Evolutionary conservation across 345 rosid species (phyloP).

Genomic region (Carallia brachiata): DNA sequence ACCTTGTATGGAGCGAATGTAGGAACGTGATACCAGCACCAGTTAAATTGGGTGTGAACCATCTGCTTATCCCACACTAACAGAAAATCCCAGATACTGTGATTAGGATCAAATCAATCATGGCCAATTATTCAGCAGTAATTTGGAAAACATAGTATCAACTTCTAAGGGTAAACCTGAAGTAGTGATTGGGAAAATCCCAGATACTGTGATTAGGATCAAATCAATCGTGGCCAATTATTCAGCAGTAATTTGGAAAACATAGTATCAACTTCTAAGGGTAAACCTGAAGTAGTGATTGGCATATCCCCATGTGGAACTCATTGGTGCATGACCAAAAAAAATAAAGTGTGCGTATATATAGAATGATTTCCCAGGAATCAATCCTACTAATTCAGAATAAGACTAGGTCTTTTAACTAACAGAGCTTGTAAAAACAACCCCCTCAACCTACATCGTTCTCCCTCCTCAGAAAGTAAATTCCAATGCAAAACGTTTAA

Average conservation of each 20-base stretch:
- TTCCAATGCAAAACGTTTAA: background rate
- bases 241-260: too few species aligned
- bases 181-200: background rate
- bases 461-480: background rate
- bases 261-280: too few species aligned
- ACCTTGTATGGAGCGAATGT: conserved; percentile 79
- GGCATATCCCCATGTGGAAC: too few species aligned
- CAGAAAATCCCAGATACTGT: conserved; percentile 1
- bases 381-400: too few species aligned
- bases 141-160: too few species aligned
- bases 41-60: conserved; percentile 84
- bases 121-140: background rate
- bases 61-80: conserved; percentile 99
- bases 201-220: background rate
- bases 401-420: background rate
- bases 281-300: too few species aligned
- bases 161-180: too few species aligned
- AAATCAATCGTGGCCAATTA: background rate
- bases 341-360: too few species aligned
- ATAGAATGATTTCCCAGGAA: too few species aligned
- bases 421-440: background rate
- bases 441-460: background rate
- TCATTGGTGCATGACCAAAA: too few species aligned
- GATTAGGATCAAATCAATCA: conserved; percentile 6
- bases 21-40: conserved; percentile 90